phyloP scores from a whole-genome alignment of 768 basidiomycete genomes.

The Lactifluus piperatus region DNA sequence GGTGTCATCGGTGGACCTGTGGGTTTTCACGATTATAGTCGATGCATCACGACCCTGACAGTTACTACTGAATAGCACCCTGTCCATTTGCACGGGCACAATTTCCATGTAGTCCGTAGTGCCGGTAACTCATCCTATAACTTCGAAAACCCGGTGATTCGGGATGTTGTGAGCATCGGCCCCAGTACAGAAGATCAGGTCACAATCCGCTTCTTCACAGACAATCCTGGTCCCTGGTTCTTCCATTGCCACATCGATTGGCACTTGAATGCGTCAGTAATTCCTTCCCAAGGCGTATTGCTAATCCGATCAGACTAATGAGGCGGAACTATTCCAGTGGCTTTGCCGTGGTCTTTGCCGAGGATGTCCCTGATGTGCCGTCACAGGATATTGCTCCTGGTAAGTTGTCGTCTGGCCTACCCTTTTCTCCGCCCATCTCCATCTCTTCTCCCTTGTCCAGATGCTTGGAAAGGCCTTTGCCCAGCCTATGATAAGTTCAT shows the following conservation, averaged over 20 bases:
- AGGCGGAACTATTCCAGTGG: neutral
- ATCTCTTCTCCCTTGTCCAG: neutral
- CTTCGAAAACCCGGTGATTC: no score
- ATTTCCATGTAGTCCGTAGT: no score
- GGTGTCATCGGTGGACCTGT: constrained; percentile 7
- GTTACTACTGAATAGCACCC: constrained; percentile 2
- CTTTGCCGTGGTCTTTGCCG: no score
- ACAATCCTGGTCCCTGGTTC: no score
- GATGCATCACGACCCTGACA: neutral
- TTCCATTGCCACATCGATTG: no score
- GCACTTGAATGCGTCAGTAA: constrained; percentile 5
- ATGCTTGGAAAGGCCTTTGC: neutral
- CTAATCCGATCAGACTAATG: no score
- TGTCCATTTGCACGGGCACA: no score
- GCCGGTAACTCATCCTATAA: no score
- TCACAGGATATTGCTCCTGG: neutral
- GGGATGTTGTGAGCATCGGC: constrained; percentile 19
- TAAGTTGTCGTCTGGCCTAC: neutral
- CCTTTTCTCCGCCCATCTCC: neutral
- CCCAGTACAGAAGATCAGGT: constrained; percentile 3
- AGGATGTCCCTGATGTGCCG: no score
- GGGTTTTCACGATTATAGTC: neutral
- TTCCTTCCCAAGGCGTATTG: neutral
- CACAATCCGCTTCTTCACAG: constrained; percentile 24
- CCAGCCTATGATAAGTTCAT: neutral